A percentile compares a stretch with the other conserved stretches of the same genome.
Evolutionary conservation across 768 basidiomycete genomes (phyloP).

Genomic region (Mycena venus): DNA sequence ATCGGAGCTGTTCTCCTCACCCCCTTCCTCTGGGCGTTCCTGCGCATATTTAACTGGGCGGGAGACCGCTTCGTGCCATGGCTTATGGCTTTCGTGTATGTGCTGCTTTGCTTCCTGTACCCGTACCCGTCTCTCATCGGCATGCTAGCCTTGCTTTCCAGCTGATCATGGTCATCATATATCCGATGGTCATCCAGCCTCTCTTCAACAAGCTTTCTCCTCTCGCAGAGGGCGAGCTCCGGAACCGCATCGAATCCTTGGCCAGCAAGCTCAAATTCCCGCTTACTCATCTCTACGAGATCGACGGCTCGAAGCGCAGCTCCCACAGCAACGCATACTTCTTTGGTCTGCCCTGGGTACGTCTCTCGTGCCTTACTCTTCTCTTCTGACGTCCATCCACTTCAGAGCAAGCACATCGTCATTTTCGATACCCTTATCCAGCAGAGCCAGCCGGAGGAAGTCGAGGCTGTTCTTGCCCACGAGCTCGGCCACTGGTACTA

Average conservation of each 20-base stretch:
- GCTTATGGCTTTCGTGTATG: conserved; percentile 93
- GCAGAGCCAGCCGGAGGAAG: conserved; percentile 89
- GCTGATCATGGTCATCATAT: conserved; percentile 84
- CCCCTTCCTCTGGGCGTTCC: conserved; percentile 89
- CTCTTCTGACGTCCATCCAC: background rate
- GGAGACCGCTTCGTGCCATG: conserved; percentile 94
- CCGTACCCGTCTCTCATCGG: background rate
- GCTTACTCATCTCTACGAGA: conserved; percentile 94
- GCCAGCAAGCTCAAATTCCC: conserved; percentile 92
- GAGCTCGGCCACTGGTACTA: conserved; percentile 98
- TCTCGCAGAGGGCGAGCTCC: conserved; percentile 81
- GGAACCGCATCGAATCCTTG: conserved; percentile 81
- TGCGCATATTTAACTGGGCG: conserved; percentile 93
- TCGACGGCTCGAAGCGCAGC: conserved; percentile 96
- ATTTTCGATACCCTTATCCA: conserved; percentile 98
- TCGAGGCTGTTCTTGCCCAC: conserved; percentile 97
- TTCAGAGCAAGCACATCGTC: conserved; percentile 92
- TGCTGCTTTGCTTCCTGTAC: conserved; percentile 25
- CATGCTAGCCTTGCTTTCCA: conserved; percentile 80
- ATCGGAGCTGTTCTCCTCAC: conserved; percentile 80
- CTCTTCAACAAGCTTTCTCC: conserved; percentile 98
- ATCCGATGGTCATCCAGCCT: conserved; percentile 92
- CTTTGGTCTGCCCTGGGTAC: conserved; percentile 94
- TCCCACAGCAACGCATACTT: conserved; percentile 99
- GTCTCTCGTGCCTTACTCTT: conserved; percentile 31